These are phyloP conservation scores for Hypoxylon sp. DNA, from an alignment of 2,329 filamentous ascomycete species.

Conservation along the genomic window DNA sequence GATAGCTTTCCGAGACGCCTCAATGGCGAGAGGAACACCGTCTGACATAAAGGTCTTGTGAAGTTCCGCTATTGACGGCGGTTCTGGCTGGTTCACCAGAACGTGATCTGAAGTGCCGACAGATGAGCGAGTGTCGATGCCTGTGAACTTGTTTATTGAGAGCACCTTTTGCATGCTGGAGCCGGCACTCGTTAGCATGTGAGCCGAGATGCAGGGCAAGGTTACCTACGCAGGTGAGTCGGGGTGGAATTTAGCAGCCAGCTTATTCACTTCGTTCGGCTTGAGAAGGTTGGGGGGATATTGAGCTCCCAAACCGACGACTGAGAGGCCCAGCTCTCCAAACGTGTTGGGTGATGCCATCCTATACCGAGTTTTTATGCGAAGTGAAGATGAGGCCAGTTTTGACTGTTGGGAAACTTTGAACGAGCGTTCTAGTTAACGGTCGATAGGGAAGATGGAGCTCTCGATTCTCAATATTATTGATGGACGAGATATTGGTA, in stretches of 20 bases:
- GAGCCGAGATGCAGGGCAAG: background rate
- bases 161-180: conserved; percentile 71
- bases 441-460: background rate
- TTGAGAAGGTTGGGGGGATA: conserved; percentile 69
- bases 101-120: conserved; percentile 72
- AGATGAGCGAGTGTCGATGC: conserved; percentile 72
- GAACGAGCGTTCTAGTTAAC: background rate
- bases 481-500: background rate
- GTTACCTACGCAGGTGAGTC: conserved; percentile 67
- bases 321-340: conserved; percentile 68
- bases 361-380: background rate
- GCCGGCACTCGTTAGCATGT: conserved; percentile 13
- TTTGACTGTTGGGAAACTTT: background rate
- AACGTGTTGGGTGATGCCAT: conserved; percentile 60
- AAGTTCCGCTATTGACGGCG: conserved; percentile 67
- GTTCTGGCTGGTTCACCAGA: conserved; percentile 65
- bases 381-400: background rate
- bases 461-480: conserved; percentile 3
- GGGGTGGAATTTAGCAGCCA: conserved; percentile 69
- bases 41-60: conserved; percentile 67
- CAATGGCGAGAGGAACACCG: conserved; percentile 68
- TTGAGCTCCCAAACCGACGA: conserved; percentile 68
- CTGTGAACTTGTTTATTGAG: conserved; percentile 72
- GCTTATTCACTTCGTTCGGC: conserved; percentile 61
- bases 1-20: conserved; percentile 66